These are phyloP conservation scores for Dipteronia sinensis DNA, from an alignment of 345 rosid species.

Conservation along the genomic window DNA sequence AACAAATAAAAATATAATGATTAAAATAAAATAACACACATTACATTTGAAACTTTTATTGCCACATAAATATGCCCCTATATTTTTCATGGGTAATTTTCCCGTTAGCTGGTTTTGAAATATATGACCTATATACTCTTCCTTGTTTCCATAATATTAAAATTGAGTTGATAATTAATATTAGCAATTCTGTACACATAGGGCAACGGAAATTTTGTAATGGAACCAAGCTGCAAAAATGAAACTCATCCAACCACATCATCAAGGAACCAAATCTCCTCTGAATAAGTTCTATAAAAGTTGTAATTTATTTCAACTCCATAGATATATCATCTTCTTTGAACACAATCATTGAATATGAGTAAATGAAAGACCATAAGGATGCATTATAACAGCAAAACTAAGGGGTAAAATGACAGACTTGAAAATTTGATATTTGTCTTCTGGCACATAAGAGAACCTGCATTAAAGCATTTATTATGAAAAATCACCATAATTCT, in stretches of 20 bases:
- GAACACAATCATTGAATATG: not conserved
- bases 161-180: not conserved
- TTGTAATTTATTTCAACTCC: not conserved
- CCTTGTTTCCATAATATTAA: not conserved
- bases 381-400: not conserved
- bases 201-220: not conserved
- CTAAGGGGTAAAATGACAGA: not conserved
- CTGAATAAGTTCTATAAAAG: not conserved
- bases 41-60: not conserved
- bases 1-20: not conserved
- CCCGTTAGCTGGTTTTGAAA: not conserved
- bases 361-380: not conserved
- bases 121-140: not conserved
- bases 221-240: slow-evolving; percentile 6
- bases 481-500: slow-evolving; percentile 18
- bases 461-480: not conserved
- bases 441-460: slow-evolving; percentile 7
- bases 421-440: not conserved
- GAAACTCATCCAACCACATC: slow-evolving; percentile 16
- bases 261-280: slow-evolving; percentile 6
- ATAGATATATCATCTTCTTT: not conserved
- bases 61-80: not conserved
- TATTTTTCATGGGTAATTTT: not conserved
- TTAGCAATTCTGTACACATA: not conserved
- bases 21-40: not conserved